Evolutionary conservation across 2,329 filamentous ascomycete genomes (phyloP).

Genomic region (Penicillium italicum): DNA sequence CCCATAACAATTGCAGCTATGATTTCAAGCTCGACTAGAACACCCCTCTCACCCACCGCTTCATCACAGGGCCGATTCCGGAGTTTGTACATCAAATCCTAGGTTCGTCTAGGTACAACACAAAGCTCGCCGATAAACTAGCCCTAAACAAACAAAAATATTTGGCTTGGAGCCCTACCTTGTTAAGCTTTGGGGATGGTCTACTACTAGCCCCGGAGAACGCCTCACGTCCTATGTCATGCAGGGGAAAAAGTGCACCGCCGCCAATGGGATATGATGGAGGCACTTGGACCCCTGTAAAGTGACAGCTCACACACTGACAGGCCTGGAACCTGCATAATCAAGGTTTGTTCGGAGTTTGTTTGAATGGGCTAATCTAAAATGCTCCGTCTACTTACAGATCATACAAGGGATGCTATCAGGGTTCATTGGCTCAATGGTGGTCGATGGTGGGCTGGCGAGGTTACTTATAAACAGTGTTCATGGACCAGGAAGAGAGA

Average conservation of each 20-base stretch:
- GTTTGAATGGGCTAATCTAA: not conserved
- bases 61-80: not conserved
- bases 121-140: not conserved
- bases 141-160: not conserved
- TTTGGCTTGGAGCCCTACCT: not conserved
- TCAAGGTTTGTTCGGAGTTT: not conserved
- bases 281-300: not conserved
- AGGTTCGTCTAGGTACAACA: not conserved
- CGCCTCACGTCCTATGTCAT: not conserved
- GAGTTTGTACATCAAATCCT: not conserved
- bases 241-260: not conserved
- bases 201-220: not conserved
- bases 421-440: not conserved
- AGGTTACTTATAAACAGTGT: not conserved
- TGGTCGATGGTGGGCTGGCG: too few species aligned
- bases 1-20: not conserved
- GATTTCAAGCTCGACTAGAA: not conserved
- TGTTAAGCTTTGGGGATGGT: not conserved
- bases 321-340: not conserved
- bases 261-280: not conserved
- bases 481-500: not conserved
- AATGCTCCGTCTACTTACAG: not conserved
- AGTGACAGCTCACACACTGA: conserved; percentile 6
- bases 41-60: not conserved
- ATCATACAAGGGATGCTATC: conserved; percentile 6